Conservation (phyloP, 1,284 basidiomycete genomes). For the Psilocybe mexicana region DNA sequence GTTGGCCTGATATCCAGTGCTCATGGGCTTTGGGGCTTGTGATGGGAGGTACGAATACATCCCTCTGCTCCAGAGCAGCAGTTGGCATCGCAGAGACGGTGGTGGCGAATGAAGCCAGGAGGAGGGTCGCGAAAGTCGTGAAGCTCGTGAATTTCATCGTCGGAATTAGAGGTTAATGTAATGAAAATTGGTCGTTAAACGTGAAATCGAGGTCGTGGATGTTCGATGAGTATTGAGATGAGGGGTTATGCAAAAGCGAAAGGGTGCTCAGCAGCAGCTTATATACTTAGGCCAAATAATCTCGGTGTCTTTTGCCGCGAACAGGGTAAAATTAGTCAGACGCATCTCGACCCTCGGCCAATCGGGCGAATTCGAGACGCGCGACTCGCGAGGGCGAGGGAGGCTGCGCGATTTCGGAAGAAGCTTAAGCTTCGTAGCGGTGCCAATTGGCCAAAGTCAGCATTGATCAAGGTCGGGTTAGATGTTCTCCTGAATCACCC, state of each 20-base stretch:
- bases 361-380: constrained; percentile 3
- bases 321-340: neutral
- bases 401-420: no score
- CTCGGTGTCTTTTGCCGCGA: neutral
- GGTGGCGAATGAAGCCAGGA: constrained; percentile 12
- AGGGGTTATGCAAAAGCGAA: neutral
- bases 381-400: no score
- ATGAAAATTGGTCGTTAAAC: neutral
- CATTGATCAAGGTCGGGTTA: neutral
- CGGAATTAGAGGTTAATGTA: neutral
- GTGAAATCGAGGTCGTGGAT: neutral
- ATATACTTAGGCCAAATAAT: constrained; percentile 3
- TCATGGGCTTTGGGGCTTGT: constrained; percentile 28
- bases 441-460: neutral
- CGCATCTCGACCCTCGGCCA: constrained; percentile 1
- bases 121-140: constrained; percentile 16
- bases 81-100: constrained; percentile 9
- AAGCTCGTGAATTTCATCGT: constrained; percentile 24
- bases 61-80: constrained; percentile 26
- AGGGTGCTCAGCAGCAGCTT: neutral
- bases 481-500: neutral
- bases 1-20: constrained; percentile 34
- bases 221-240: no score
- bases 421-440: neutral
- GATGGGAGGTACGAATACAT: constrained; percentile 39